Conservation (phyloP, 257 asterid genomes). For the Oldenlandia corymbosa region DNA sequence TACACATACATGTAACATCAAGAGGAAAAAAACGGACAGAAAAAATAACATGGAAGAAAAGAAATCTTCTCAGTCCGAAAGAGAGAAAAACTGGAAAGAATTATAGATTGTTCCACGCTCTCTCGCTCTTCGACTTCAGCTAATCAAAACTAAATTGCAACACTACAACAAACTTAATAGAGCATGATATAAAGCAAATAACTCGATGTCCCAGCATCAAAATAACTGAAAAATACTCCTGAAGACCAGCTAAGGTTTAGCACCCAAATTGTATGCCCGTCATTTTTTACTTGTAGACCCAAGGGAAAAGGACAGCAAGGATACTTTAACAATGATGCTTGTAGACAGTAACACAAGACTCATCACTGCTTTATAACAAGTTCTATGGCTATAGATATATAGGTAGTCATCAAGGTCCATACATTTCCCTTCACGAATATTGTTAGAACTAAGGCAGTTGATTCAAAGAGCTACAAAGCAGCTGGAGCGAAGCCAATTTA, state of each 20-base stretch:
- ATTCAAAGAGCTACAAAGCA: too few relatives aligned
- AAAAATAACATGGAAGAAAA: not conserved
- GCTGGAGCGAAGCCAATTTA: too few relatives aligned
- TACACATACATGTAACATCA: not conserved
- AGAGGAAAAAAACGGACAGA: not conserved
- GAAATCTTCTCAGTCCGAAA: not conserved
- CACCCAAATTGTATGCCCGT: not conserved
- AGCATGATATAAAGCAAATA: not conserved
- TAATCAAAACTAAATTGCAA: too few relatives aligned
- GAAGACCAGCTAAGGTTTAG: not conserved
- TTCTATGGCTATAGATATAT: too few relatives aligned
- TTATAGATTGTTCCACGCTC: too few relatives aligned
- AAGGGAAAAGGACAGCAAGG: not conserved
- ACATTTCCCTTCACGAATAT: too few relatives aligned
- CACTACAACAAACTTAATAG: too few relatives aligned
- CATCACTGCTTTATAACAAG: not conserved
- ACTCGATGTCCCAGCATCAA: not conserved
- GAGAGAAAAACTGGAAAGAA: too few relatives aligned
- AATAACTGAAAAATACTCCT: too few relatives aligned
- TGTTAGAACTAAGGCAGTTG: too few relatives aligned
- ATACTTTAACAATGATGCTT: not conserved
- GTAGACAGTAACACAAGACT: not conserved
- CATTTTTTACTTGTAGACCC: not conserved
- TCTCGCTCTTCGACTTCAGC: too few relatives aligned
- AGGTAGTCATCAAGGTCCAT: too few relatives aligned